Percentiles rank a stretch among this genome's conserved stretches.
These are phyloP conservation scores for Metschnikowia gelsemii DNA, from an alignment of 805 yeast species.

Conservation along the genomic window DNA sequence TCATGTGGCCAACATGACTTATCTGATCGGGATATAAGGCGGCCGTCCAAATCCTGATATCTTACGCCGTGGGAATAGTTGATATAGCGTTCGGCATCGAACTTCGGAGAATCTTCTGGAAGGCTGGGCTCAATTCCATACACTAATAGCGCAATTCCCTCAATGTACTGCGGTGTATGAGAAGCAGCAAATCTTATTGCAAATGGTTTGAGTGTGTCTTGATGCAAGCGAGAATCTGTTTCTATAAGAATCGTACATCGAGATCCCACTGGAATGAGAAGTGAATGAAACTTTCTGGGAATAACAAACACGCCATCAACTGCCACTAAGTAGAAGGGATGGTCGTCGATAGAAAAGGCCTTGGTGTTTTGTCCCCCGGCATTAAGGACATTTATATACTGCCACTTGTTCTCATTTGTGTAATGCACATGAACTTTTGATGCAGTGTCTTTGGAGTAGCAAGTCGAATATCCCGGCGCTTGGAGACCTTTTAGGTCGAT, in stretches of 20 bases:
- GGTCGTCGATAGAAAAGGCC: conserved; percentile 34
- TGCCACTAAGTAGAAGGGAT: conserved; percentile 29
- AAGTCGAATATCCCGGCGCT: conserved; percentile 27
- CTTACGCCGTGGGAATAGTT: conserved; percentile 20
- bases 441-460: conserved; percentile 24
- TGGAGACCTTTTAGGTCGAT: conserved; percentile 22
- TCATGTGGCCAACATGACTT: conserved; percentile 21
- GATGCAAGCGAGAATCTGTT: conserved; percentile 22
- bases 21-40: conserved; percentile 11
- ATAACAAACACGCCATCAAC: conserved; percentile 32
- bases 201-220: conserved; percentile 20
- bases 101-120: neutral
- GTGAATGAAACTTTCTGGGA: conserved; percentile 26
- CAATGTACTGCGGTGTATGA: conserved; percentile 29
- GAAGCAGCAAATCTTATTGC: conserved; percentile 30
- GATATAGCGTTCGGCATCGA: neutral
- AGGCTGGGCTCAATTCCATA: conserved; percentile 19
- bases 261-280: conserved; percentile 34
- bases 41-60: conserved; percentile 27
- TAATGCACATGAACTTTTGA: conserved; percentile 22
- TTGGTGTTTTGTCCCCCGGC: conserved; percentile 37
- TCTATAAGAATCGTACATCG: conserved; percentile 28
- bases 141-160: conserved; percentile 26
- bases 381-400: conserved; percentile 30
- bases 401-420: conserved; percentile 25